phyloP scores from a whole-genome alignment of 306 rosid species.

The Cucurbita argyrosperma region DNA sequence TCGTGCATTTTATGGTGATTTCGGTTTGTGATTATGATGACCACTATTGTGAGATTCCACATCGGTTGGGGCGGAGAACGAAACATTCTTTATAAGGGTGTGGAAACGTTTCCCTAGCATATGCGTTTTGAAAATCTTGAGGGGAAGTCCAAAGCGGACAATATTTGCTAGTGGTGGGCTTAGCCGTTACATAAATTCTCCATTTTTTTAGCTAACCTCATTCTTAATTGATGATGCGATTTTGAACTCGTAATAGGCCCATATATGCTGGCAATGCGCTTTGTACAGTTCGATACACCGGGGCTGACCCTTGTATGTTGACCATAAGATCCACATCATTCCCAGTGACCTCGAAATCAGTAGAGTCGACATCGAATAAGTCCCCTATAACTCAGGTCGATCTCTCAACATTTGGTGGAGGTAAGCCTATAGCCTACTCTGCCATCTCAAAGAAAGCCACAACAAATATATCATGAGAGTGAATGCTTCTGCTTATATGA shows the following conservation, averaged over 20 bases:
- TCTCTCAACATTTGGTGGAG: conserved; percentile 77
- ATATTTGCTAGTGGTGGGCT: no score
- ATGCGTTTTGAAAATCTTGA: no score
- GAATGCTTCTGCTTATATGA: background rate
- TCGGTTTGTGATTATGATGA: background rate
- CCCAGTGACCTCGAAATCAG: conserved; percentile 28
- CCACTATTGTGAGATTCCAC: background rate
- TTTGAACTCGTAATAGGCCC: conserved; percentile 49
- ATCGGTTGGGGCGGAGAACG: no score
- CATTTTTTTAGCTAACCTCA: background rate
- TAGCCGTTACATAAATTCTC: background rate
- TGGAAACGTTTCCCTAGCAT: no score
- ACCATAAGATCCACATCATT: conserved; percentile 80
- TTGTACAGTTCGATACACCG: conserved; percentile 59
- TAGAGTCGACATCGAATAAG: conserved; percentile 36
- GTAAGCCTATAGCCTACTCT: conserved; percentile 26
- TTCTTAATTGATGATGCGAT: conserved; percentile 7
- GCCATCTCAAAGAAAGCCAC: background rate
- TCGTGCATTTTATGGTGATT: background rate
- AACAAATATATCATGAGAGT: background rate
- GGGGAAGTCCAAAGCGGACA: no score
- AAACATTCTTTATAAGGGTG: no score
- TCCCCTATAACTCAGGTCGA: conserved; percentile 75
- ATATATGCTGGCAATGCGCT: conserved; percentile 96
- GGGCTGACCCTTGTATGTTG: conserved; percentile 71